Evolutionary conservation across 345 rosid species (phyloP), one percentile per base, ranked within the genome.

Genomic region (Eucalyptus brandiana): DNA sequence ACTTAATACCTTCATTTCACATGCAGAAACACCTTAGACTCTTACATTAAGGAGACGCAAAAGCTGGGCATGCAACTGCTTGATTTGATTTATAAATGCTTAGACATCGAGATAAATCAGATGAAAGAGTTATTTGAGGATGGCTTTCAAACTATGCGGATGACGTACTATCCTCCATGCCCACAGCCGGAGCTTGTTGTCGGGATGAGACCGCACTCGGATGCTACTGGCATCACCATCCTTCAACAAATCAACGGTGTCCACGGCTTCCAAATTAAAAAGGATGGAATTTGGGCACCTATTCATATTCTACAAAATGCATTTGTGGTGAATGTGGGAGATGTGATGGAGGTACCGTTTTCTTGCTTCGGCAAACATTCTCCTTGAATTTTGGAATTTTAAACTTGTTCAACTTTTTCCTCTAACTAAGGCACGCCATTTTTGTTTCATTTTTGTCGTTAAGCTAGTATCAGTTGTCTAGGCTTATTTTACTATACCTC

Each of bases 111-210:
- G 7, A 2, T n/a, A 42, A 65, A 88, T 44, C 90, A 92, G 67
- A 89, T 92, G 72, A 89, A 87, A 65, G 92, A 91, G 85, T 51
- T 87, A 69, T 92, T 93, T 87, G 94, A 88, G 4, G 92, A 94
- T n/a, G 95, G 94, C 86, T 51, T 88, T 80, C 93, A 90, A 42
- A 83, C 91, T 1, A 28, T 92, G 53, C 90, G 94, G 87, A 88
- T 92, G 92, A 89, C 90, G 6, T 92, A 89, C 37, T 88, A 90
- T 88, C 89, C 87, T 51, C 87, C 91, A 12, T 86, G 91, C 86
- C 88, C 87, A 11, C 87, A 89, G 60, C 92, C 93, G 14, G 91
- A 92, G 80, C 88, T 87, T 17, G 93, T 87, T n/a, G 49, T 90
- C 7, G 93, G 93, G 12, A 28, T 92, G 19, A 92, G 60, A 19